A percentile compares a stretch with the other conserved stretches of the same genome.
Evolutionary conservation across 768 basidiomycete species (phyloP).

Genomic region (Mycena olivaceomarginata): DNA sequence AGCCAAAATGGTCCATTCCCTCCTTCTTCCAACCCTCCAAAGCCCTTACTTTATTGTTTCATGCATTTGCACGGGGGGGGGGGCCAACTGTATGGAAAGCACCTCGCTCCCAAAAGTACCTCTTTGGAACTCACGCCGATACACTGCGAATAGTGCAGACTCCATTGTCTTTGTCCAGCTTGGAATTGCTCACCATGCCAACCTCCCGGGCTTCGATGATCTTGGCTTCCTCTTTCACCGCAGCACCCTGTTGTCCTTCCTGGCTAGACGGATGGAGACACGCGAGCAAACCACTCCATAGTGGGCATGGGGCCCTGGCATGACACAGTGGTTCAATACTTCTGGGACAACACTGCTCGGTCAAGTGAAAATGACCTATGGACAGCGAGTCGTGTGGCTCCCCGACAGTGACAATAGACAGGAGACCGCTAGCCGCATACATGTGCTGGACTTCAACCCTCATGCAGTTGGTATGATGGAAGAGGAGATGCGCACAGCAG

Average conservation of each 20-base stretch:
- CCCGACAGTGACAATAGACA: background rate
- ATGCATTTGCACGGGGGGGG: background rate
- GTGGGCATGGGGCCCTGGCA: background rate
- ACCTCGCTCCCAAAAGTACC: background rate
- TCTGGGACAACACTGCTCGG: background rate
- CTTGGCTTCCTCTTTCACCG: constrained; percentile 1
- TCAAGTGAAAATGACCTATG: background rate
- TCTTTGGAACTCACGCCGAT: background rate
- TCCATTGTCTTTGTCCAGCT: background rate
- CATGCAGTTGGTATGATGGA: background rate
- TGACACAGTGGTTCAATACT: constrained; percentile 6
- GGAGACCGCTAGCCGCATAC: background rate
- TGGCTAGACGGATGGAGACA: background rate
- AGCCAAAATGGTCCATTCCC: background rate
- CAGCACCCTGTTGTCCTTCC: background rate
- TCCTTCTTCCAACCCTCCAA: background rate
- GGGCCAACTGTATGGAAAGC: background rate
- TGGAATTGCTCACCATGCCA: background rate
- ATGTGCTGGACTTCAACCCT: background rate
- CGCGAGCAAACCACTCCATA: background rate
- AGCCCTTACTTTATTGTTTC: background rate
- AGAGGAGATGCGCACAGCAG: background rate
- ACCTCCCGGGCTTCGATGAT: background rate
- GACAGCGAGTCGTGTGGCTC: constrained; percentile 5
- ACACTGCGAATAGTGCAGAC: background rate